phyloP scores from a whole-genome alignment of 2,329 filamentous ascomycete genomes.

The Anisogramma anomala region DNA sequence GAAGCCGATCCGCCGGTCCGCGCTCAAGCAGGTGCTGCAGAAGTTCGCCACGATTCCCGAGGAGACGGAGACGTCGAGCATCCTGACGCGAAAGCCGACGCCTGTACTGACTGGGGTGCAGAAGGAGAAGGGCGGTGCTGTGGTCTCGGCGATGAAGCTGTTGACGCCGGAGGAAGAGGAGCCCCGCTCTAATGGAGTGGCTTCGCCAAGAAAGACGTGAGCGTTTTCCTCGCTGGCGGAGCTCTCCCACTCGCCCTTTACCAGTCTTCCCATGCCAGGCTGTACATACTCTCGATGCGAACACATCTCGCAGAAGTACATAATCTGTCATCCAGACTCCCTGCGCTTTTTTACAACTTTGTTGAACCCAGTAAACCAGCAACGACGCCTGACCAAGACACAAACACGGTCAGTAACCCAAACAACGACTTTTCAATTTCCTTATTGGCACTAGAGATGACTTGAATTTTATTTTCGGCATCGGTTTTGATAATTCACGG shows the following conservation, averaged over 20 bases:
- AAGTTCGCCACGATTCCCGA: conserved; percentile 75
- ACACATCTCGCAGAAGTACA: background rate
- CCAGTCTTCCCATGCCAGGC: no score
- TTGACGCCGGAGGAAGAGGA: background rate
- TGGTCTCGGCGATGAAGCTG: conserved; percentile 4
- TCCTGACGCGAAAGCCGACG: conserved; percentile 23
- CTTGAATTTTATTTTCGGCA: conserved; percentile 1
- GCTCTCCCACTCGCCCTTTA: background rate
- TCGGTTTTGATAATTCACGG: background rate
- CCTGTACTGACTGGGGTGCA: conserved; percentile 16
- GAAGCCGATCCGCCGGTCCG: conserved; percentile 68
- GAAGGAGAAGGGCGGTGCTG: conserved; percentile 1
- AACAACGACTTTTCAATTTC: no score
- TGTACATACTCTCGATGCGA: no score
- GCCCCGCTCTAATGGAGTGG: conserved; percentile 6
- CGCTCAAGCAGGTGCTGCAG: conserved; percentile 73
- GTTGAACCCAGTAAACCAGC: no score
- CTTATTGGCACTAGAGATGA: no score
- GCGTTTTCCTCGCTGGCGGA: background rate
- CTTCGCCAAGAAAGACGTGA: conserved; percentile 7
- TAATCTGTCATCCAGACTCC: no score
- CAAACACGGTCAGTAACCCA: no score
- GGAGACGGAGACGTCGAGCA: conserved; percentile 40
- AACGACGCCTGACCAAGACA: no score
- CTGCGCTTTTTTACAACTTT: no score